Percentiles rank a stretch among this genome's conserved stretches.
phyloP scores from a whole-genome alignment of 805 yeast genomes.

The Zygosaccharomyces bisporus region DNA sequence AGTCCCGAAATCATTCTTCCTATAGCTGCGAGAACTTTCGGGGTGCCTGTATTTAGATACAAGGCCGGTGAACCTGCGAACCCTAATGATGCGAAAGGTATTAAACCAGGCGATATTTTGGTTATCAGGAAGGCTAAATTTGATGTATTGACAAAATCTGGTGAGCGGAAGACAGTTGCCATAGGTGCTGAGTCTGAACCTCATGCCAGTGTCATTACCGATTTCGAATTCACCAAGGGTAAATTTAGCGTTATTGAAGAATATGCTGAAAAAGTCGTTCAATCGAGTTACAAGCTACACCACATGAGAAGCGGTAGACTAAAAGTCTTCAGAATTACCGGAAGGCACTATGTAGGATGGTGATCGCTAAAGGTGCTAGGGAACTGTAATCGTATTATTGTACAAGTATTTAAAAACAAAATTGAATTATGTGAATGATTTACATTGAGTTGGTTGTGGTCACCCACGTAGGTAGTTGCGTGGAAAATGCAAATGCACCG shows the following conservation, averaged over 20 bases:
- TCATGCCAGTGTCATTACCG: conserved; percentile 59
- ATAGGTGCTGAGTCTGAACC: conserved; percentile 57
- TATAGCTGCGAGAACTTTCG: conserved; percentile 66
- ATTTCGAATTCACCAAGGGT: conserved; percentile 68
- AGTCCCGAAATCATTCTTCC: conserved; percentile 45
- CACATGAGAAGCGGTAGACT: conserved; percentile 79
- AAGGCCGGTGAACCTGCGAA: conserved; percentile 51
- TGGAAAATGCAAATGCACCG: conserved; percentile 38
- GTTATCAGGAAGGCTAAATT: conserved; percentile 75
- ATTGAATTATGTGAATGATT: neutral
- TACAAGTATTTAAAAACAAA: neutral
- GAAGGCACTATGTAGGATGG: conserved; percentile 74
- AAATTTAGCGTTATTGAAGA: conserved; percentile 66
- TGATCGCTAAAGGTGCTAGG: conserved; percentile 18
- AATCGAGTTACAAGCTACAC: conserved; percentile 59
- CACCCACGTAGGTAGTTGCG: conserved; percentile 49
- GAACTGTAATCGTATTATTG: conserved; percentile 1
- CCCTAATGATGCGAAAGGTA: conserved; percentile 51
- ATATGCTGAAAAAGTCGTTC: conserved; percentile 50
- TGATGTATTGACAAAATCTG: conserved; percentile 54
- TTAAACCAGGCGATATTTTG: conserved; percentile 80
- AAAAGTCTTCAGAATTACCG: conserved; percentile 74
- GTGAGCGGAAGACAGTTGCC: conserved; percentile 47
- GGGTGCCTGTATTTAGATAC: conserved; percentile 48
- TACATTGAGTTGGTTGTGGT: conserved; percentile 7